phyloP scores from a whole-genome alignment of 1,284 basidiomycete genomes.

The Austroboletus novae-zelandiae region DNA sequence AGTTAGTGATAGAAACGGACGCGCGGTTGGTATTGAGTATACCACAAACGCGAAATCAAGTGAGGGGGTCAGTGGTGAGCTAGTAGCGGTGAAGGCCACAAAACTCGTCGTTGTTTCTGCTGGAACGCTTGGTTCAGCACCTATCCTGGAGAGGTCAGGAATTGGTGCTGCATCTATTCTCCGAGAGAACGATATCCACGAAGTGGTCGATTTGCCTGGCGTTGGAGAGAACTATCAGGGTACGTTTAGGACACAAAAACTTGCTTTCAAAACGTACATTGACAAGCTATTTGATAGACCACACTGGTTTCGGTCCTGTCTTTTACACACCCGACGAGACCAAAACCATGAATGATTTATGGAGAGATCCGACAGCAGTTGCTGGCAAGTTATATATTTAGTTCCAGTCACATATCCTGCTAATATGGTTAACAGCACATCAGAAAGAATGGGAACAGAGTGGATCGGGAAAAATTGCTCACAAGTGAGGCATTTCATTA shows the following conservation, averaged over 20 bases:
- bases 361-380: slow-evolving; percentile 33
- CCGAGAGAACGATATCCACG: slow-evolving; percentile 37
- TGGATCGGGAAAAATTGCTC: slow-evolving; percentile 47
- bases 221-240: slow-evolving; percentile 49
- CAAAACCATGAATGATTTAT: slow-evolving; percentile 45
- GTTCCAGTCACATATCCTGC: not conserved
- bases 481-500: slow-evolving; percentile 38
- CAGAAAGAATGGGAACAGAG: slow-evolving; percentile 41
- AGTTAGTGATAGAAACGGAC: slow-evolving; percentile 37
- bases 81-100: not conserved
- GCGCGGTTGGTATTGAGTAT: slow-evolving; percentile 59
- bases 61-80: not conserved
- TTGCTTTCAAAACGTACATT: not conserved
- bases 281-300: not conserved
- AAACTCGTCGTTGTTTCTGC: slow-evolving; percentile 46
- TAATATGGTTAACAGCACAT: slow-evolving; percentile 31
- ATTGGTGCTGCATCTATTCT: slow-evolving; percentile 45
- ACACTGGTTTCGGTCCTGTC: slow-evolving; percentile 26
- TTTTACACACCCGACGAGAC: slow-evolving; percentile 35
- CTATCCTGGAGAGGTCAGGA: slow-evolving; percentile 54
- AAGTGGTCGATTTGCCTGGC: slow-evolving; percentile 48
- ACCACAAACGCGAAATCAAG: slow-evolving; percentile 32
- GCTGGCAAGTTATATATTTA: slow-evolving; percentile 24
- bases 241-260: not conserved
- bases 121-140: slow-evolving; percentile 54